Conservation (phyloP, 2,329 filamentous ascomycete genomes). For the Venturia nashicola region DNA sequence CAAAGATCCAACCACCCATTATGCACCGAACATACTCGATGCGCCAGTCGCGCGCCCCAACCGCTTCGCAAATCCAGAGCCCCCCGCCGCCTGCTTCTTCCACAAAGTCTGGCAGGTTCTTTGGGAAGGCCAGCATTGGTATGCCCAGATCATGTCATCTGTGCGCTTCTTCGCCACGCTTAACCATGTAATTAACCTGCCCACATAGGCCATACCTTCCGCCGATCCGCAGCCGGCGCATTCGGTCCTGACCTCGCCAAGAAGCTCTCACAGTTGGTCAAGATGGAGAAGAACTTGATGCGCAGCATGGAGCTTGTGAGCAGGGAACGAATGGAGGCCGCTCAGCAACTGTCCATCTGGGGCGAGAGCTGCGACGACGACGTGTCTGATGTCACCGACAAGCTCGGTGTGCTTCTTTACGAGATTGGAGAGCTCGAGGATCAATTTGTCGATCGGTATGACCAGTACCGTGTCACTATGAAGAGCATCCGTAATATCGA, state of each 20-base stretch:
- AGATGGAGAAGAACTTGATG: conserved; percentile 99
- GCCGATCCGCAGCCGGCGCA: conserved; percentile 62
- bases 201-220: conserved; percentile 51
- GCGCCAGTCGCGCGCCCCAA: conserved; percentile 93
- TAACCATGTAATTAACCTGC: not conserved
- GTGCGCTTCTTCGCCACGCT: not conserved
- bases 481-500: conserved; percentile 99
- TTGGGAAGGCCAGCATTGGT: conserved; percentile 79
- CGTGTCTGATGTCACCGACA: conserved; percentile 97
- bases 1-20: not conserved
- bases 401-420: conserved; percentile 93
- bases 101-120: conserved; percentile 83
- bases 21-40: conserved; percentile 57
- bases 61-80: conserved; percentile 82
- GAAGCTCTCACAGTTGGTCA: conserved; percentile 94
- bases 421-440: conserved; percentile 98
- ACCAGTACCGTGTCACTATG: conserved; percentile 97
- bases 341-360: conserved; percentile 98
- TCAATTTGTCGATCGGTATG: conserved; percentile 96
- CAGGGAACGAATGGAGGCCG: conserved; percentile 95
- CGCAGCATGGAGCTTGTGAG: conserved; percentile 92
- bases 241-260: conserved; percentile 84
- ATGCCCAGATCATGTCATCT: conserved; percentile 20
- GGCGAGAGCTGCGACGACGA: conserved; percentile 93
- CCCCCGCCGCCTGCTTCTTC: conserved; percentile 83